These are phyloP conservation scores for Suillus weaverae DNA, from an alignment of 768 basidiomycete species.

Conservation along the genomic window DNA sequence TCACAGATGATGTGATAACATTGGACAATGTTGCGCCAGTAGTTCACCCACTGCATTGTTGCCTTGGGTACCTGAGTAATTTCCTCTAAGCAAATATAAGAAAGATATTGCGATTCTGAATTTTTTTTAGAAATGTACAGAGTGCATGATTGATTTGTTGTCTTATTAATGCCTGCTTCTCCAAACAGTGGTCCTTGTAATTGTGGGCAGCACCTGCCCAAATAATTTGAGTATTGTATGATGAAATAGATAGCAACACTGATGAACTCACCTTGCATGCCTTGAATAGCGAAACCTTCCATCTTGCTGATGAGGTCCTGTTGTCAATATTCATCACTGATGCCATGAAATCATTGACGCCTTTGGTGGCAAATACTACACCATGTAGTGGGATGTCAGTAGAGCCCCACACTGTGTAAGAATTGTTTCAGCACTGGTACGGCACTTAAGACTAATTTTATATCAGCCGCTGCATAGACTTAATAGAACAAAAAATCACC, in stretches of 20 bases:
- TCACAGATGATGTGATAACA: neutral
- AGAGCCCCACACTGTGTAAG: neutral
- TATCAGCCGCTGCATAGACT: neutral
- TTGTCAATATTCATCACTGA: neutral
- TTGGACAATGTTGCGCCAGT: constrained; percentile 1
- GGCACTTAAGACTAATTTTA: neutral
- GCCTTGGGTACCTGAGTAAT: constrained; percentile 5
- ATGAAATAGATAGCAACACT: neutral
- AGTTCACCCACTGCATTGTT: constrained; percentile 8
- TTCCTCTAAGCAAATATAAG: constrained; percentile 3
- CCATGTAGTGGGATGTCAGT: neutral
- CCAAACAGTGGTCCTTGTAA: neutral
- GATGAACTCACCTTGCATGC: constrained; percentile 8
- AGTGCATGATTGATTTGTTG: neutral
- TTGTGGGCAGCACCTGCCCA: neutral
- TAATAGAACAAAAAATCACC: neutral
- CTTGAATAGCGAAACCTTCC: constrained; percentile 11
- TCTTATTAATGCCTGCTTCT: neutral
- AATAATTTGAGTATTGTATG: neutral
- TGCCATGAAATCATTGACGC: neutral
- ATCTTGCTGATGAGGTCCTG: constrained; percentile 11
- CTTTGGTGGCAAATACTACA: neutral
- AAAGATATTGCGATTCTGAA: neutral
- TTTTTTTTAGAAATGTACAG: neutral
- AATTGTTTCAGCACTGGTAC: neutral